Conservation (phyloP, 2,329 filamentous ascomycete genomes). For the Beauveria sp. region DNA sequence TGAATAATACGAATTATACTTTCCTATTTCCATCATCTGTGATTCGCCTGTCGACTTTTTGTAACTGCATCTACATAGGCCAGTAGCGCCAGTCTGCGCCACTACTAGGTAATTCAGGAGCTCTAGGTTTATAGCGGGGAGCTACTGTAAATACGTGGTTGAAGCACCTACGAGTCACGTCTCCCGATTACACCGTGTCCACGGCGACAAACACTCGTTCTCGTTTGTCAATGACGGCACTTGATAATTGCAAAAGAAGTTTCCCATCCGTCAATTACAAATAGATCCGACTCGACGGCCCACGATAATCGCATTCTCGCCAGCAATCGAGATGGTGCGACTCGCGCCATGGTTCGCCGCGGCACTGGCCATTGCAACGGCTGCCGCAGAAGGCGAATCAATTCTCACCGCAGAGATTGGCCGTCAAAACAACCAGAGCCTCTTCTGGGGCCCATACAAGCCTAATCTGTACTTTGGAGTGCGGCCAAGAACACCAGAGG, state of each 20-base stretch:
- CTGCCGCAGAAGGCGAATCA: slow-evolving; percentile 23
- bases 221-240: neutral
- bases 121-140: slow-evolving; percentile 2
- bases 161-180: neutral
- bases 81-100: neutral
- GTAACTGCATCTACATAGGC: neutral
- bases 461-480: slow-evolving; percentile 93
- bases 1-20: too few species aligned
- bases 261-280: neutral
- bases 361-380: slow-evolving; percentile 20
- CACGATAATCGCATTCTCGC: neutral
- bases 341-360: slow-evolving; percentile 25
- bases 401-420: slow-evolving; percentile 42
- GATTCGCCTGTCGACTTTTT: neutral
- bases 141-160: neutral
- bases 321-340: slow-evolving; percentile 20
- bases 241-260: neutral
- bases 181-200: slow-evolving; percentile 7
- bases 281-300: neutral
- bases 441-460: slow-evolving; percentile 93
- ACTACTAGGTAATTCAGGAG: neutral
- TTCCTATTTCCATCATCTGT: neutral
- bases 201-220: neutral
- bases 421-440: slow-evolving; percentile 64
- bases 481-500: slow-evolving; percentile 71